These are phyloP conservation scores for Leccinum rimulosum DNA, from an alignment of 768 basidiomycete genomes.

Conservation along the genomic window DNA sequence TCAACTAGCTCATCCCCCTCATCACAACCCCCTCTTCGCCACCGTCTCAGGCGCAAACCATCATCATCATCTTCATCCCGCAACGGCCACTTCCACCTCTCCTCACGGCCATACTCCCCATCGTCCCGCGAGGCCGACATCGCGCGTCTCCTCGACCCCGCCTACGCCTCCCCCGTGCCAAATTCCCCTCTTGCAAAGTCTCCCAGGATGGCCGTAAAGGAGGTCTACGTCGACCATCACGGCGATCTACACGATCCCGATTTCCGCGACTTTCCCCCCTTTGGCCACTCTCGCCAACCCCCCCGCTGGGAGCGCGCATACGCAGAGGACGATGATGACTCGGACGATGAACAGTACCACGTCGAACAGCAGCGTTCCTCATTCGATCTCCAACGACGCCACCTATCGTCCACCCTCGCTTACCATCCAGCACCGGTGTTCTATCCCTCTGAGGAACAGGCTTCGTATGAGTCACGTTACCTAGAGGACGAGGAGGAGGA, in stretches of 20 bases:
- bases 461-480: conserved; percentile 30
- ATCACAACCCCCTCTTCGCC: conserved; percentile 18
- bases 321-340: conserved; percentile 27
- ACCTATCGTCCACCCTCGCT: conserved; percentile 23
- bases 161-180: conserved; percentile 44
- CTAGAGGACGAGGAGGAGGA: conserved; percentile 28
- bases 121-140: conserved; percentile 49
- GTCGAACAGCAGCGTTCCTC: conserved; percentile 14
- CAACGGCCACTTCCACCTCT: background rate
- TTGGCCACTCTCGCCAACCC: conserved; percentile 24
- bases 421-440: conserved; percentile 24
- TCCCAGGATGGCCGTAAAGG: conserved; percentile 11
- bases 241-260: conserved; percentile 69
- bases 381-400: conserved; percentile 21
- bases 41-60: conserved; percentile 23
- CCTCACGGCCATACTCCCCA: conserved; percentile 32
- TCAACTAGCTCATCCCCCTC: conserved; percentile 14
- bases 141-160: conserved; percentile 62
- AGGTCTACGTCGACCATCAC: conserved; percentile 57
- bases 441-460: conserved; percentile 29
- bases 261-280: conserved; percentile 58
- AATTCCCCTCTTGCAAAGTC: conserved; percentile 24
- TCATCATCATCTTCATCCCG: conserved; percentile 32
- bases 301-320: conserved; percentile 36
- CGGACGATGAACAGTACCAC: conserved; percentile 29